Base-by-base conservation (phyloP, 2,329 filamentous ascomycete species). In the Botryosphaeria dothidea region DNA sequence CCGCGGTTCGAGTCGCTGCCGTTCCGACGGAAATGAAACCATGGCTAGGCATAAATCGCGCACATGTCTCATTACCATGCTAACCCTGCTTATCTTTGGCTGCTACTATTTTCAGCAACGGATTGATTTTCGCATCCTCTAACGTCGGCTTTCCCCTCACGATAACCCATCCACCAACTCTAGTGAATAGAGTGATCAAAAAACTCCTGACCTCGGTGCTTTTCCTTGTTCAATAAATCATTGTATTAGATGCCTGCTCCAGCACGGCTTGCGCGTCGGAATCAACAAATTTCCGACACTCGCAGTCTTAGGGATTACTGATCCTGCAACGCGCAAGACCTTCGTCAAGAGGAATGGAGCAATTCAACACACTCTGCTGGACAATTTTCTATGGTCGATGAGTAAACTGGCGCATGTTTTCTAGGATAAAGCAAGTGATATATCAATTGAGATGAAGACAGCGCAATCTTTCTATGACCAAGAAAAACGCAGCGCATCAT, bases 21-120 rank as follows among this genome's bases (percentile, higher is more conserved):
- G n/a, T 34, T 36, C 56, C 13, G 41, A 48, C 41, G 41, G 38
- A 60, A 60, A 60, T 60, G 56, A 60, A 60, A 46, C 29, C 17
- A 23, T 17, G 41, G 41, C 56, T 46, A 21, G 36, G 41, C 54
- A 60, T 60, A 46, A 60, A 46, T 46, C 56, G 56, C 56, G 56
- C 56, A 60, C 25, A 9, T 34, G 56, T 34, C 56, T 60, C 41
- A 23, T 60, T 46, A 21, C 19, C 36, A 58, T 27, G 36, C 54
- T 58, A 58, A 31, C 38, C 36, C 8, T 11, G n/a, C 25, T 58
- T 31, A 29, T 21, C 38, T 45, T 2, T 27, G 23, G 11, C 8
- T n/a, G 54, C 38, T 58, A 13, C 54, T 60, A 46, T 46, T 21
- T 60, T 60, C 17, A 60, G 56, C 19, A 23, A 19, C 9, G 5